Percentiles rank a stretch among this genome's conserved stretches.
Conservation (phyloP, 805 yeast genomes). For the Wickerhamiella nectarea region DNA sequence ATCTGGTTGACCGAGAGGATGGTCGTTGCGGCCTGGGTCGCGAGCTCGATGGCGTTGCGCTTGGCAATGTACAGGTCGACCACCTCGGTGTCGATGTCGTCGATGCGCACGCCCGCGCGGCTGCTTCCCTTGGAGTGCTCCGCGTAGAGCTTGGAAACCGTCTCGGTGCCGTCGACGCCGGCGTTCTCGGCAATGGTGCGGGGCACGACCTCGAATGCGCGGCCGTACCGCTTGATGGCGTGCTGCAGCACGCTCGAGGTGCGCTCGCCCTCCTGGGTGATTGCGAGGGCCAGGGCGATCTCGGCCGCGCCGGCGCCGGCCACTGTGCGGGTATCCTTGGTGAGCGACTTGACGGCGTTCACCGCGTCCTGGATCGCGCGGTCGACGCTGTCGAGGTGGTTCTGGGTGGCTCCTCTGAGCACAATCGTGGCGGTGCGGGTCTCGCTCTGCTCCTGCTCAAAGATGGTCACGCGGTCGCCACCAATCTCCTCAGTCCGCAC, state of each 20-base stretch:
- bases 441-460: slow-evolving; percentile 52
- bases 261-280: slow-evolving; percentile 76
- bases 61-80: slow-evolving; percentile 71
- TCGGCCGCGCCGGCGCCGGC: slow-evolving; percentile 97
- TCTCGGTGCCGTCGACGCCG: slow-evolving; percentile 81
- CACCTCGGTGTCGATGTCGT: slow-evolving; percentile 55
- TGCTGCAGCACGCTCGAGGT: slow-evolving; percentile 89
- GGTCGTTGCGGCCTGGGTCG: slow-evolving; percentile 90
- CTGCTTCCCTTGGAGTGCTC: slow-evolving; percentile 49
- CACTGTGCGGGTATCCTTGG: slow-evolving; percentile 65
- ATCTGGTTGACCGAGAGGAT: slow-evolving; percentile 89
- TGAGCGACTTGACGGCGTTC: slow-evolving; percentile 73
- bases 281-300: slow-evolving; percentile 66
- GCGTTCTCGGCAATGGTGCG: slow-evolving; percentile 87
- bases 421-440: slow-evolving; percentile 88
- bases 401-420: slow-evolving; percentile 92
- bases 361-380: slow-evolving; percentile 97
- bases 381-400: slow-evolving; percentile 84
- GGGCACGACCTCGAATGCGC: slow-evolving; percentile 90
- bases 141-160: slow-evolving; percentile 78
- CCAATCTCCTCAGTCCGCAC: slow-evolving; percentile 92
- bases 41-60: slow-evolving; percentile 77
- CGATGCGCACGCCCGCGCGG: slow-evolving; percentile 32
- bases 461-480: slow-evolving; percentile 90
- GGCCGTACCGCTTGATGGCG: slow-evolving; percentile 87